Evolutionary conservation across 2,329 filamentous ascomycete species (phyloP), one percentile per base, ranked within the genome.

Genomic region (Camptophora hylomeconis): DNA sequence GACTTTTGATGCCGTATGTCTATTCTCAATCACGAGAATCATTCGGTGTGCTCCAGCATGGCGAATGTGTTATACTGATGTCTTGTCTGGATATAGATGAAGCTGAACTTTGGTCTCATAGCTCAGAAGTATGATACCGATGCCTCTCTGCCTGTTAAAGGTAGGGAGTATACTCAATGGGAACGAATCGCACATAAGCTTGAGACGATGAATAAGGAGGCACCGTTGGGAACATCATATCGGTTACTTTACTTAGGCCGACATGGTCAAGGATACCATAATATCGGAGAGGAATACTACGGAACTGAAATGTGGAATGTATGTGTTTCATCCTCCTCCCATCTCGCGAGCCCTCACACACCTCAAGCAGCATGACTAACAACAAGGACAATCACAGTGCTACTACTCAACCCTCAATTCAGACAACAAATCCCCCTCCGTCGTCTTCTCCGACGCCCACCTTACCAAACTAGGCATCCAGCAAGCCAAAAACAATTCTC

Each of bases 221-320:
- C 50, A 4, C 44, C 45, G 0, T 25, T 24, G 1, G 51, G 52
- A 16, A 54, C 56, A 4, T 50, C 49, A 19, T 74, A 72, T 49
- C 63, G 65, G 28, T 51, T 76, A 1, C 53, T 76, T 22, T 72
- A 67, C 44, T 53, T 74, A 12, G 70, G 66, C 23, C 61, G 72
- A 12, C 72, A 76, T 44, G 72, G 72, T 9, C 61, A 76, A 45
- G 71, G 71, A 3, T 60, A 59, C 36, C 68, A 75, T 50, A 76
- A 76, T 45, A 67, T 70, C 10, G 72, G 69, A 1, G 66, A 75
- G 44, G 45, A 49, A 2, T 63, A 58, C 37, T 75, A 74, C 38
- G 71, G 71, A 14, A 69, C 63, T 0, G 54, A 61, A 12, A 57
- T 60, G 3, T 76, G 72, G 72, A 67, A 76, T n/a, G n/a, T n/a